Evolutionary conservation across 176 grass and related monocot species (phyloP), one percentile per base, ranked within the genome.

Genomic region (Olyra latifolia): DNA sequence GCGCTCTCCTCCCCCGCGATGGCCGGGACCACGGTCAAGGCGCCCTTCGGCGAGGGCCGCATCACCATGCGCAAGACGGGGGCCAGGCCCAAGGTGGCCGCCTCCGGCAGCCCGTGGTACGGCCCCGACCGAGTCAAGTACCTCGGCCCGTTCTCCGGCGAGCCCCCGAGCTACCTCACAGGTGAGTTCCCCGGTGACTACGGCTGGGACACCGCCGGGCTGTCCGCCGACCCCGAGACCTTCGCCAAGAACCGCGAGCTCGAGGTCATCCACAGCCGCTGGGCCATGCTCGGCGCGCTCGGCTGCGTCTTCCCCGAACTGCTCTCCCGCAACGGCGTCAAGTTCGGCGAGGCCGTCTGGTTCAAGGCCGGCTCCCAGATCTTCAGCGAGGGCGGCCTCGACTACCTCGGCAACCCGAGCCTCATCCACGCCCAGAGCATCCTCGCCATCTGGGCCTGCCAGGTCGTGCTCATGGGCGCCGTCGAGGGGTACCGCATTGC

Each of bases 131-230:
- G 77, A 10, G 84, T 87, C 20, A 81, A 82, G 50, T 97, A 94
- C 82, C 66, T 97, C 8, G 91, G 94, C 71, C 94, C 94, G 15
- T 61, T 97, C 42, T 97, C 94, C 17, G 94, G 94, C 9, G 82
- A 90, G 75, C 86, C 91, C 7, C 94, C 91, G 19, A 90, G 86
- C 81, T 97, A 97, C 87, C 84, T 97, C 17, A 94, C 75, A 2
- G 94, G 94, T 16, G 94, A 97, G 77, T 97, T 94, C 84, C 94
- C 94, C 0, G 91, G 94, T 8, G 89, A 97, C 84, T 94, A 97
- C 54, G 94, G 94, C 9, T 97, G 94, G 94, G 94, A 97, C 89
- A 97, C 94, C 0, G 91, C 91, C 0, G 94, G 94, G 0, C 89
- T 97, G 0, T 97, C 89, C 0, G 94, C 94, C 0, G 94, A 97